Evolutionary conservation across 164 flowering plant species (phyloP), one percentile per base, ranked within the genome.

Genomic region (Umbilicus rupestris): DNA sequence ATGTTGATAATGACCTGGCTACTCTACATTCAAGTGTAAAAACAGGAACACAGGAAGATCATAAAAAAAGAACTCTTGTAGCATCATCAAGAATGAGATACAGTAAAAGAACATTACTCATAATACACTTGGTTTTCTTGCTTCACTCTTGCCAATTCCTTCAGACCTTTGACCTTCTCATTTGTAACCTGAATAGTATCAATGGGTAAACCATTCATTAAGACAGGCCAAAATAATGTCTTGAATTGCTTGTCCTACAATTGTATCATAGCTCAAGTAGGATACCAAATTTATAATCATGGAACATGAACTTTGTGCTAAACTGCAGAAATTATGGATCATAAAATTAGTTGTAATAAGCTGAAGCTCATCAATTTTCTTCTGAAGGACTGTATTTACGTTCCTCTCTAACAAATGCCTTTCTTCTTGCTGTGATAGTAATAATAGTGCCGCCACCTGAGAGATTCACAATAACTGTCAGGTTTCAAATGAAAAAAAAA

Each of bases 351-450:
- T 75, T 88, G 99, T 31, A 79, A 70, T 68, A 95, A 79, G 71
- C 71, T 92, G 96, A 68, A 95, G 92, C 76, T 95, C 97, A 62
- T 88, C 94, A 50, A 81, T 52, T 78, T 85, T 95, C 66, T 76
- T 82, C 79, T 84, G 88, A 69, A 89, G 85, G 67, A 85, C 87
- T 68, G 76, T 82, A 78, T 79, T 81, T 39, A 89, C 90, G 79
- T 95, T 85, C 79, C 78, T 85, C 78, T 95, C 96, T 71, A 89
- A 65, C 64, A 95, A 68, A 79, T 88, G 87, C 60, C 96, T 82
- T 75, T 94, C 99, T 76, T 94, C 99, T 83, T 94, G 86, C 78
- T 91, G 99, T 64, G 97, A 87, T 33, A 94, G 68, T 70, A 89
- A 93, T 74, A 94, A 71, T 24, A 94, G 70, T 15, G 96, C 77